Evolutionary conservation across 495 filamentous ascomycete genomes (phyloP), one percentile per base, ranked within the genome.

Genomic region (Amphirosellinia nigrospora): DNA sequence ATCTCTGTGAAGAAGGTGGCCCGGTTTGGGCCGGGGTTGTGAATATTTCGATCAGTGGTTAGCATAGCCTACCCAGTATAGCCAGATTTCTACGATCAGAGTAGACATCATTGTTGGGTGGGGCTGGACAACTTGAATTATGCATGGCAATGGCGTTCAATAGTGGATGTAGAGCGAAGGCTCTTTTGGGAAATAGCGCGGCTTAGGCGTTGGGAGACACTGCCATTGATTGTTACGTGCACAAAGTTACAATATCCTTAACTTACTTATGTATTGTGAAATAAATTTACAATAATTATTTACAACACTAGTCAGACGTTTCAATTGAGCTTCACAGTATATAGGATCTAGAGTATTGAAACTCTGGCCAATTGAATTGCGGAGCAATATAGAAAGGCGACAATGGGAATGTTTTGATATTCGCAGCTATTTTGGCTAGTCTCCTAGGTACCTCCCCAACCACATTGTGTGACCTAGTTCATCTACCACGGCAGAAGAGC

Each of bases 31-130:
- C 96, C 1, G 91, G 90, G 97, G 87, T 60, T 99, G 96, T 78
- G 91, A 93, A 50, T 99, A 98, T 74, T 98, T 96, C 75, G 85
- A 89, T 64, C 86, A 90, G 4, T 98, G 95, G 95, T 79, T 97
- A 23, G 81, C 82, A 39, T 61, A 61, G 7, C 50, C 19, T 10
- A 2, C 50, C 19, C 4, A 36, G n/a, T 4, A 10, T 70, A 71
- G 43, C n/a, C 26, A 23, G 7, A 59, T 61, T 34, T 55, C 60
- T 3, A 16, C 28, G n/a, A 45, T 38, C 11, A 10, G 38, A 62
- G 39, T 43, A 46, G 23, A 28, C 26, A 8, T 36, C 4, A 23
- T 30, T 5, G 16, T 39, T 66, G 15, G 62, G 68, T 39, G 26
- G 19, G 15, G 53, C 28, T 72, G 68, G 52, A 41, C 38, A 55